Conservation (phyloP, 345 rosid species). For the Xanthoceras sorbifolium region DNA sequence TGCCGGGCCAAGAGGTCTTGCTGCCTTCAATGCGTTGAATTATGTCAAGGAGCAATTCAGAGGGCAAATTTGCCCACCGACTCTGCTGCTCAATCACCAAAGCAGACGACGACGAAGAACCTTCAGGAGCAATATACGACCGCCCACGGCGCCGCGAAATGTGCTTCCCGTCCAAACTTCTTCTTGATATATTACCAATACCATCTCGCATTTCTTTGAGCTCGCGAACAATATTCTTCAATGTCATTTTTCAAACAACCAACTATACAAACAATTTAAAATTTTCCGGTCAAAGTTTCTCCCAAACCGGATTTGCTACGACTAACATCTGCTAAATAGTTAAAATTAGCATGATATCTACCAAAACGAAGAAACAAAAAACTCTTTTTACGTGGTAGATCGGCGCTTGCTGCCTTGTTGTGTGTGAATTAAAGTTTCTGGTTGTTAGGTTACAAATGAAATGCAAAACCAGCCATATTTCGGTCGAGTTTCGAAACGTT, state of each 20-base stretch:
- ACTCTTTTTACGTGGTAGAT: slow-evolving; percentile 14
- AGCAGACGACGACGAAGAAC: slow-evolving; percentile 24
- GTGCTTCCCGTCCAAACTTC: slow-evolving; percentile 31
- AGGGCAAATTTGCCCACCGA: slow-evolving; percentile 83
- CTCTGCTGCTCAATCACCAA: slow-evolving; percentile 34
- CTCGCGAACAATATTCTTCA: slow-evolving; percentile 59
- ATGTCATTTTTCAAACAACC: slow-evolving; percentile 42
- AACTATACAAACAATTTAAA: background rate
- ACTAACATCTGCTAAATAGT: background rate
- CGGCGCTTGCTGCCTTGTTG: slow-evolving; percentile 1
- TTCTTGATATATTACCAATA: slow-evolving; percentile 36
- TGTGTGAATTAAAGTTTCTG: background rate
- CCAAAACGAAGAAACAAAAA: background rate
- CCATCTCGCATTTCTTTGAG: slow-evolving; percentile 47
- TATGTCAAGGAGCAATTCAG: slow-evolving; percentile 76
- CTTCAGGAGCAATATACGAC: slow-evolving; percentile 74
- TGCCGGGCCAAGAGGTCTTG: slow-evolving; percentile 68
- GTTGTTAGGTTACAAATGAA: background rate
- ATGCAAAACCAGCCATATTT: background rate
- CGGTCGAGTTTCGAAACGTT: background rate
- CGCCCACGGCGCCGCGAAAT: slow-evolving; percentile 42
- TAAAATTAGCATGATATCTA: too few relatives aligned
- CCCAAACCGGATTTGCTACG: background rate
- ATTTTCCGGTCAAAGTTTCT: background rate
- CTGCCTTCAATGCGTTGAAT: slow-evolving; percentile 60